Evolutionary conservation across 768 basidiomycete genomes (phyloP).

Genomic region (Trametes cinnabarina): DNA sequence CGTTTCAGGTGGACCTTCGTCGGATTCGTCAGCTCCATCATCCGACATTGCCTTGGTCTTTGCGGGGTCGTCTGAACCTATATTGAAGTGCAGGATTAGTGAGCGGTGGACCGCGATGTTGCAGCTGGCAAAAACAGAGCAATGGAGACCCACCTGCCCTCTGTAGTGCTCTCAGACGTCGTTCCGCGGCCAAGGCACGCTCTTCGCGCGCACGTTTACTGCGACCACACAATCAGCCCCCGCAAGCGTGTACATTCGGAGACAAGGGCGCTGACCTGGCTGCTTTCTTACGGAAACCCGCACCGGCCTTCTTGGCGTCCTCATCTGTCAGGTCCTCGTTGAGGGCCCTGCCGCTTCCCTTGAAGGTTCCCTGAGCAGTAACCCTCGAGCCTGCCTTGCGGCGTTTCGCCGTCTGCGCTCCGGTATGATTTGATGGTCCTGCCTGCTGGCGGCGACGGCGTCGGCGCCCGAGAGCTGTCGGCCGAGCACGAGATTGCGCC

Average conservation of each 20-base stretch:
- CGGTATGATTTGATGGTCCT: constrained; percentile 55
- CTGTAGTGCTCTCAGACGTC: constrained; percentile 50
- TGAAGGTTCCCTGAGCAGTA: constrained; percentile 58
- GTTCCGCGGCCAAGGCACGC: constrained; percentile 72
- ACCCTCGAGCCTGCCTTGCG: constrained; percentile 74
- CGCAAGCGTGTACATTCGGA: too few species aligned
- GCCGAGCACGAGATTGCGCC: constrained; percentile 62
- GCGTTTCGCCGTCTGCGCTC: constrained; percentile 60
- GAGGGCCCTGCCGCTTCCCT: constrained; percentile 53
- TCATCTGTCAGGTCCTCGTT: constrained; percentile 40
- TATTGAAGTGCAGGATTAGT: neutral
- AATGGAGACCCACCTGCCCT: constrained; percentile 25
- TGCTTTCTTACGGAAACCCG: constrained; percentile 72
- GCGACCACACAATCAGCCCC: neutral
- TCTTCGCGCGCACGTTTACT: constrained; percentile 82
- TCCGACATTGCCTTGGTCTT: constrained; percentile 3
- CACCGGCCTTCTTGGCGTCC: constrained; percentile 43
- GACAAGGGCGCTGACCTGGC: constrained; percentile 44
- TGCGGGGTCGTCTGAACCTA: neutral
- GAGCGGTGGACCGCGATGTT: too few species aligned
- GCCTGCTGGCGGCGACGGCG: constrained; percentile 39
- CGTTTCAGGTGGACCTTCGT: constrained; percentile 34
- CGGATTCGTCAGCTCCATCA: constrained; percentile 15
- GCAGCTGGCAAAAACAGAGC: too few species aligned
- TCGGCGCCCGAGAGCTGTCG: constrained; percentile 43